Base-by-base conservation (phyloP, 371 early-diverging fungal genomes). In the Dichotomocladium elegans region DNA sequence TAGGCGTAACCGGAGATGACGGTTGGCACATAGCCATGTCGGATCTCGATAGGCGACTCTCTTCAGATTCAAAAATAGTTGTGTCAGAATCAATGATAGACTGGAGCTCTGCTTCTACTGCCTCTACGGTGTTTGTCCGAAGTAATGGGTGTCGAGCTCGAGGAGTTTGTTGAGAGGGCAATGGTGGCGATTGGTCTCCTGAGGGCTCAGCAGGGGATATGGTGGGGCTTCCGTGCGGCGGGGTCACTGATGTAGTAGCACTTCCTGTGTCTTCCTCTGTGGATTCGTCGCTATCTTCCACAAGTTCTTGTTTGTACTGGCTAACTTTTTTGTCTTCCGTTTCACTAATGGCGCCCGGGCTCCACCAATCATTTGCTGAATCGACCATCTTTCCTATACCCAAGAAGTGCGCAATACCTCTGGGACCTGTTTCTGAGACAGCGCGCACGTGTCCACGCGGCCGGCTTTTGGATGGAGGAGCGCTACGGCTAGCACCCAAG, bases 101-200 rank as follows among this genome's bases (percentile, higher is more conserved):
- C 8, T 77, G 67, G 11, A 86, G 52, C 21, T 77, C 83, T 10
- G 83, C 86, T 43, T 83, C 80, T 0, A 86, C 79, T 3, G 83
- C 83, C 29, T 80, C 79, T 15, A 86, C 74, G 7, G 81, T 83
- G 21, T 72, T 66, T 25, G 63, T 63, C 41, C 71, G 53, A n/a
- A 68, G 57, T 3, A 66, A 47, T 15, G 37, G 37, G 21, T 58
- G 65, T 10, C 59, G 45, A 10, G 45, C 21, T 15, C 24, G 0
- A 24, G 9, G 22, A 17, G 44, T 9, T 30, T n/a, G 14, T 28
- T n/a, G n/a, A n/a, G n/a, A n/a, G n/a, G 37, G 5, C 21, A 9
- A 15, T 37, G 15, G 15, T 37, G 37, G 37, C 21, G 21, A 17
- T 4, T 37, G 17, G 15, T 37, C 37, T 37, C n/a, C n/a, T n/a